These are phyloP conservation scores for Talaromyces wortmannii DNA, from an alignment of 495 filamentous ascomycete genomes.

Conservation along the genomic window DNA sequence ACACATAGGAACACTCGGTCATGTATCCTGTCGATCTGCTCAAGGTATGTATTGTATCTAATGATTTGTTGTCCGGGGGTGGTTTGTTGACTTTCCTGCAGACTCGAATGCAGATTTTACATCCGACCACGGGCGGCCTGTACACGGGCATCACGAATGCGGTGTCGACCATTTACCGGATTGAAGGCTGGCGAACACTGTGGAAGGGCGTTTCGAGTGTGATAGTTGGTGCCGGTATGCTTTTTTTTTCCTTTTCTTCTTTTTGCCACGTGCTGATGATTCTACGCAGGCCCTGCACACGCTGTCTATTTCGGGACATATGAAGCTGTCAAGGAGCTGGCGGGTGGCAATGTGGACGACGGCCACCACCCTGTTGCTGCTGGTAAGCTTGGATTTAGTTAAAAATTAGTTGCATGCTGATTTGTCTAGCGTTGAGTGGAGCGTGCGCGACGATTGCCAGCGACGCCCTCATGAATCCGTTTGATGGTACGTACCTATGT, in stretches of 20 bases:
- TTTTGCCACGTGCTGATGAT: conserved; percentile 15
- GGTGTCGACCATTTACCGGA: conserved; percentile 80
- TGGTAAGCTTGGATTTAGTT: conserved; percentile 42
- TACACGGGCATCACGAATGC: conserved; percentile 91
- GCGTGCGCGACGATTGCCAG: conserved; percentile 93
- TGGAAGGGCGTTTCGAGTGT: conserved; percentile 98
- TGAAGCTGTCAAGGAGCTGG: conserved; percentile 90
- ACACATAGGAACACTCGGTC: conserved; percentile 70
- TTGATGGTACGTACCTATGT: conserved; percentile 68
- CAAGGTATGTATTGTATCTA: conserved; percentile 60
- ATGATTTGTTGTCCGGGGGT: no score
- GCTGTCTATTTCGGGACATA: conserved; percentile 98
- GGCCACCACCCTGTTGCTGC: conserved; percentile 92
- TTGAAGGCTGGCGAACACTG: conserved; percentile 82
- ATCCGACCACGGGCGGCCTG: conserved; percentile 74
- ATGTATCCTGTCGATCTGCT: conserved; percentile 99
- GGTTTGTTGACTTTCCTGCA: conserved; percentile 28
- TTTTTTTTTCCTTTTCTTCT: not conserved
- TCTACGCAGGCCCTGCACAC: conserved; percentile 77
- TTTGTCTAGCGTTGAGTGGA: conserved; percentile 69
- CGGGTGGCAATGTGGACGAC: conserved; percentile 83
- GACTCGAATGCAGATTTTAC: conserved; percentile 97
- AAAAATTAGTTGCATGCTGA: conserved; percentile 1
- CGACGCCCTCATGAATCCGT: conserved; percentile 98
- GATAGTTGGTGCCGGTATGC: conserved; percentile 81